These are phyloP conservation scores for Penicillium sclerotigenum DNA, from an alignment of 2,329 filamentous ascomycete species.

Conservation along the genomic window DNA sequence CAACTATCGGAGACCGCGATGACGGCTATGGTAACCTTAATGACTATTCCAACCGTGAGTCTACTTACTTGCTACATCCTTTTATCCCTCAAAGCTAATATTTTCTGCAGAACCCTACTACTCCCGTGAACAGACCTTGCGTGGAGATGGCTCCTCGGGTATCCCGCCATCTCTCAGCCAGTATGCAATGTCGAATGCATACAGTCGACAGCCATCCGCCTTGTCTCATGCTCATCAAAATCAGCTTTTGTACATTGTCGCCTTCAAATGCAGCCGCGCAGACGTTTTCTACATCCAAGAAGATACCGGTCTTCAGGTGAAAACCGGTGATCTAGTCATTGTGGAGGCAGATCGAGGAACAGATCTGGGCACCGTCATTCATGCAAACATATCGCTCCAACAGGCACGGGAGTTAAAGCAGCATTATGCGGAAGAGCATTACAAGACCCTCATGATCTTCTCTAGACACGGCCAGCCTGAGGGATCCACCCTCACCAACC, in stretches of 20 bases:
- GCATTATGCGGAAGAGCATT: constrained; percentile 90
- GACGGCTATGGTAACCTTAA: constrained; percentile 37
- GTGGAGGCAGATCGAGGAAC: constrained; percentile 96
- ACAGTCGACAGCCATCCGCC: constrained; percentile 38
- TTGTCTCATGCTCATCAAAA: constrained; percentile 40
- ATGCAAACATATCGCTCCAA: constrained; percentile 82
- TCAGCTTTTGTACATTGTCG: constrained; percentile 68
- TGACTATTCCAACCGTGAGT: constrained; percentile 36
- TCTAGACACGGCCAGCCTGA: constrained; percentile 66
- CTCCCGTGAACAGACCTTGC: constrained; percentile 37
- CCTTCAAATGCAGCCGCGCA: constrained; percentile 93
- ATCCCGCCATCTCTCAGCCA: constrained; percentile 40
- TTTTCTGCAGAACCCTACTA: constrained; percentile 46
- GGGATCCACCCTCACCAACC: constrained; percentile 39
- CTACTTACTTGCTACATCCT: constrained; percentile 34
- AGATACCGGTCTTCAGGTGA: constrained; percentile 86
- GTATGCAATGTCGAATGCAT: constrained; percentile 39
- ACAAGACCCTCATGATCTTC: constrained; percentile 99
- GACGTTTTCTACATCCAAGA: constrained; percentile 98
- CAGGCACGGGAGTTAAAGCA: constrained; percentile 86
- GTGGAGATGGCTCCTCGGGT: constrained; percentile 35
- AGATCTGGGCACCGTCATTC: constrained; percentile 87
- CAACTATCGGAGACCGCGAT: constrained; percentile 37
- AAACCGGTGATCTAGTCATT: constrained; percentile 89
- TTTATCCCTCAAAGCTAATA: constrained; percentile 33